These are phyloP conservation scores for Endocalyx cinctus DNA, from an alignment of 2,329 filamentous ascomycete genomes.

Conservation along the genomic window DNA sequence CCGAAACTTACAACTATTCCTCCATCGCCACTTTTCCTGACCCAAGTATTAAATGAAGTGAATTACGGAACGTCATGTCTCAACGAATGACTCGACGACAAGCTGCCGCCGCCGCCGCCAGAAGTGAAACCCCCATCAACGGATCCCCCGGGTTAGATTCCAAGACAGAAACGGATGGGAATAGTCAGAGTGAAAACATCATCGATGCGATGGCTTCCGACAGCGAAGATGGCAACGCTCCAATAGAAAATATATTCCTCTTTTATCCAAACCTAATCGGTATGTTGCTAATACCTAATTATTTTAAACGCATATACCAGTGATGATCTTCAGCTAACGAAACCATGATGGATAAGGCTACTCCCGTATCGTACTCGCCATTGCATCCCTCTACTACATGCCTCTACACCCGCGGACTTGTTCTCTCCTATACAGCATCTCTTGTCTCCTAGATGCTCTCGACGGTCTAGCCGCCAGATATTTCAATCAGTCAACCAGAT, in stretches of 20 bases:
- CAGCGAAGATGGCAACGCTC: constrained; percentile 32
- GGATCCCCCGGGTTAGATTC: too few species aligned
- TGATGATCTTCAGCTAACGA: too few species aligned
- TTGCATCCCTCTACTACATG: constrained; percentile 98
- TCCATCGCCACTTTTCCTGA: too few species aligned
- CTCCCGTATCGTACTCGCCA: constrained; percentile 70
- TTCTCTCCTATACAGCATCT: constrained; percentile 85
- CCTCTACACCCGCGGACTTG: constrained; percentile 95
- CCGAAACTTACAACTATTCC: too few species aligned
- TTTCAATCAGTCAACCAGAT: constrained; percentile 89
- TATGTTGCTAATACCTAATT: too few species aligned
- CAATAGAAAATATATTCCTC: constrained; percentile 70
- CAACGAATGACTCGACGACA: constrained; percentile 24
- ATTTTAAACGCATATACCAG: too few species aligned
- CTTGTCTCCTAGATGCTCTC: constrained; percentile 89
- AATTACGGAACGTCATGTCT: too few species aligned
- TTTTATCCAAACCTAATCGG: constrained; percentile 81
- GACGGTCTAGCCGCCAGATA: constrained; percentile 88
- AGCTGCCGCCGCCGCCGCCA: constrained; percentile 19
- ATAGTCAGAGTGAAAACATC: constrained; percentile 36
- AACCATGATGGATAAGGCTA: too few species aligned
- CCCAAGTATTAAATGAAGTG: too few species aligned
- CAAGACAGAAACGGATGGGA: constrained; percentile 24
- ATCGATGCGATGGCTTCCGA: constrained; percentile 28
- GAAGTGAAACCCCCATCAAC: constrained; percentile 18